Evolutionary conservation across 192 early-diverging fungal species (phyloP).

Genomic region (Coemansia sp.): DNA sequence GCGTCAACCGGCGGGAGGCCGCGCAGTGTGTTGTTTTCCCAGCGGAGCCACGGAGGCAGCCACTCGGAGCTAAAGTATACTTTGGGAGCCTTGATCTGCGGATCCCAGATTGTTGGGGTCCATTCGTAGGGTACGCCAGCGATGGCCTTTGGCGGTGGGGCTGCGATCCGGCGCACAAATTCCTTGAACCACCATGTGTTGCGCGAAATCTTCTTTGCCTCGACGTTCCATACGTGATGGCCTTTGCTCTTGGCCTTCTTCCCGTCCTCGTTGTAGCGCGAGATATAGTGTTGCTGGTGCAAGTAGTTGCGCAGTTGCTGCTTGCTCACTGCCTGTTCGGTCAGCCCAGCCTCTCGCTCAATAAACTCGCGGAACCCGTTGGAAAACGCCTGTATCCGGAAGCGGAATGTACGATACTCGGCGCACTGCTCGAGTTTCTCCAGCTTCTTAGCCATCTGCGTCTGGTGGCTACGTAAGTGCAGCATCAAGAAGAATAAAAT

Average conservation of each 20-base stretch:
- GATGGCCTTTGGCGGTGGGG: constrained; percentile 64
- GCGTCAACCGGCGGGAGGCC: constrained; percentile 63
- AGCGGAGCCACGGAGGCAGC: constrained; percentile 70
- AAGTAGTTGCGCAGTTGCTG: constrained; percentile 72
- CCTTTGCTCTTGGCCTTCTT: constrained; percentile 79
- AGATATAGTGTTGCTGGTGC: constrained; percentile 73
- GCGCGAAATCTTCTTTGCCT: constrained; percentile 68
- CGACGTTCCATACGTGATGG: constrained; percentile 79
- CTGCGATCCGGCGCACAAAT: constrained; percentile 66
- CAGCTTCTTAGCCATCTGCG: constrained; percentile 76
- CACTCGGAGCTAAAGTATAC: constrained; percentile 69
- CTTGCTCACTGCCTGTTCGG: constrained; percentile 63
- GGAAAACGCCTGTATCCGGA: constrained; percentile 79
- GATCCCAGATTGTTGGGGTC: constrained; percentile 72
- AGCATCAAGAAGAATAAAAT: background rate
- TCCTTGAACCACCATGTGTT: constrained; percentile 73
- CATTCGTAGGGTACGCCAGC: constrained; percentile 65
- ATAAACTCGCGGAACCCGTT: constrained; percentile 74
- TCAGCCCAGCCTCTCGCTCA: constrained; percentile 57
- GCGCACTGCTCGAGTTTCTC: constrained; percentile 67
- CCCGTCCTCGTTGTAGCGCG: constrained; percentile 78
- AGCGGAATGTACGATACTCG: constrained; percentile 78
- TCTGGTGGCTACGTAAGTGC: constrained; percentile 60
- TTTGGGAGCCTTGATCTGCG: constrained; percentile 70
- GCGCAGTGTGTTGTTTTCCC: constrained; percentile 69